Conservation (phyloP, 495 filamentous ascomycete species). For the Xylaria telfairii region DNA sequence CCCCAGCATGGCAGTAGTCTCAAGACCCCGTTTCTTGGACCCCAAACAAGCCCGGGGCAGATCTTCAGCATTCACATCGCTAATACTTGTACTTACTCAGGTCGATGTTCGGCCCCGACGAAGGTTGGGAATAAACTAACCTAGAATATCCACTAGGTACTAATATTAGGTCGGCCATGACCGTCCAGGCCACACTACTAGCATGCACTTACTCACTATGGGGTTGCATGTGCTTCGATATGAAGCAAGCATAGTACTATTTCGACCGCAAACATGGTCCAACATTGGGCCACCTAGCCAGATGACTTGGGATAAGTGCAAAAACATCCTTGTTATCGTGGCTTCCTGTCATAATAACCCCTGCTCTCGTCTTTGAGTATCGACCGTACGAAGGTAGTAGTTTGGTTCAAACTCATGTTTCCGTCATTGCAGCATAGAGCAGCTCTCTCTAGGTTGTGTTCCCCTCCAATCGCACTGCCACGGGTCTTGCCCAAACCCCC, state of each 20-base stretch:
- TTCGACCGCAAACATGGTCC: neutral
- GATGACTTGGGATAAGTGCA: constrained; percentile 16
- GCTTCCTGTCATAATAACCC: constrained; percentile 11
- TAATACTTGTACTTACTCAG: neutral
- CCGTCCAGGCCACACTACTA: neutral
- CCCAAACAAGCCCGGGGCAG: neutral
- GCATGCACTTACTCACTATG: neutral
- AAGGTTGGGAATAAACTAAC: neutral
- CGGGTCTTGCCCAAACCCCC: neutral
- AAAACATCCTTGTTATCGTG: constrained; percentile 5
- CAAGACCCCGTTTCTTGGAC: neutral
- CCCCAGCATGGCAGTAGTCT: neutral
- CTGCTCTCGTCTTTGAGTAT: neutral
- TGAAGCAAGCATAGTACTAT: neutral
- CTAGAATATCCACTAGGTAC: constrained; percentile 1
- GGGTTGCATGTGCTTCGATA: neutral
- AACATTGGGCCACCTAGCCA: neutral
- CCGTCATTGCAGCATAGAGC: neutral
- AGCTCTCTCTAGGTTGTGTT: neutral
- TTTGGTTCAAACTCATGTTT: neutral
- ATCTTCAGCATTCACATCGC: constrained; percentile 1
- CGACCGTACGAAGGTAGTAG: neutral
- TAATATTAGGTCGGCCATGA: constrained; percentile 7
- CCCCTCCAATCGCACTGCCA: neutral
- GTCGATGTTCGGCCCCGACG: neutral